These are phyloP conservation scores for Boechera divaricarpa DNA, from an alignment of 345 rosid species.

Conservation along the genomic window DNA sequence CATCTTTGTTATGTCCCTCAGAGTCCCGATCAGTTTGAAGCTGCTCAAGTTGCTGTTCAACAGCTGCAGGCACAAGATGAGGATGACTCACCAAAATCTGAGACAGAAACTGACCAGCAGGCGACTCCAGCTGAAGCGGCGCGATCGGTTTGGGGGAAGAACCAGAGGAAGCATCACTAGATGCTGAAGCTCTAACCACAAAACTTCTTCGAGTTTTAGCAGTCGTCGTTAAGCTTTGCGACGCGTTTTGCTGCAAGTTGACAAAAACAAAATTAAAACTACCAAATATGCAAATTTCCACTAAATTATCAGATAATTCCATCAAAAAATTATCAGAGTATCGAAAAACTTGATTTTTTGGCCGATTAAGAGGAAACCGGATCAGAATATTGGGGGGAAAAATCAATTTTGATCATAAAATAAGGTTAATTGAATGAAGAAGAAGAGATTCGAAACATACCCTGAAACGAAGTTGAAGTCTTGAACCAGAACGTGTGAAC, in stretches of 20 bases:
- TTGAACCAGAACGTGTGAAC: constrained; percentile 42
- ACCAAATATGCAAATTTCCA: too few relatives aligned
- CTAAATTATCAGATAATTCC: too few relatives aligned
- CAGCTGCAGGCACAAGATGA: constrained; percentile 95
- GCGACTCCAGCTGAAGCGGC: constrained; percentile 87
- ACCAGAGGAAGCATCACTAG: constrained; percentile 57
- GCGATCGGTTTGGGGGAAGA: constrained; percentile 67
- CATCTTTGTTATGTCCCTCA: constrained; percentile 64
- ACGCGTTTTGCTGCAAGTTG: constrained; percentile 35
- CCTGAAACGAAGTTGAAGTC: constrained; percentile 39
- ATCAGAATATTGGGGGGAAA: neutral
- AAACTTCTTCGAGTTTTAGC: constrained; percentile 52
- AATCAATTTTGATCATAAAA: neutral
- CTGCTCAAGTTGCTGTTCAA: constrained; percentile 95
- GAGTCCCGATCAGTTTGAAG: constrained; percentile 86
- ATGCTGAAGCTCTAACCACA: constrained; percentile 68
- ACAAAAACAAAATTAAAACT: neutral
- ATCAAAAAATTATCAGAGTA: too few relatives aligned
- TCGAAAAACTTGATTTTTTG: neutral
- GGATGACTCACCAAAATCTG: constrained; percentile 89
- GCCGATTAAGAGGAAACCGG: neutral
- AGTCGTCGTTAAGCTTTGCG: constrained; percentile 40
- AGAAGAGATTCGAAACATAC: constrained; percentile 36
- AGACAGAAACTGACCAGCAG: constrained; percentile 87
- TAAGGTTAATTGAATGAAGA: neutral